These are phyloP conservation scores for Phytophthora pinifolia DNA, from an alignment of 352 stramenopile species.

Conservation along the genomic window DNA sequence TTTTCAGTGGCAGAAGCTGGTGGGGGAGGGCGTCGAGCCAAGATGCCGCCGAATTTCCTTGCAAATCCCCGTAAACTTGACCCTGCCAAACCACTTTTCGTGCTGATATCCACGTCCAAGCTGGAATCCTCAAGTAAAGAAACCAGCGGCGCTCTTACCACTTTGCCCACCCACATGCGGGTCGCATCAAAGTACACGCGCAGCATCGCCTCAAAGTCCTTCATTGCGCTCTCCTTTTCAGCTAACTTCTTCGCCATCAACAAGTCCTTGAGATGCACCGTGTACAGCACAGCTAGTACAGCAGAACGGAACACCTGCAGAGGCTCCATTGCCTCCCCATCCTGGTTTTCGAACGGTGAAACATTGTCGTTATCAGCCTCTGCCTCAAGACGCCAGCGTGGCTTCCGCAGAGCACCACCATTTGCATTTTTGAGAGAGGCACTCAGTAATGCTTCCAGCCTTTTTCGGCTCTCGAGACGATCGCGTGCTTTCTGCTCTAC, in stretches of 20 bases:
- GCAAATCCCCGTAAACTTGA: conserved; percentile 40
- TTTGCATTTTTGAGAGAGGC: conserved; percentile 26
- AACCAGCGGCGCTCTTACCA: conserved; percentile 43
- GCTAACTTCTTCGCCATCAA: conserved; percentile 38
- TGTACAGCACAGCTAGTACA: conserved; percentile 29
- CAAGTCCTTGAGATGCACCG: conserved; percentile 31
- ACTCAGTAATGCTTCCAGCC: conserved; percentile 40
- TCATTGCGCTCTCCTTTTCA: conserved; percentile 36
- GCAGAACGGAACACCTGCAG: conserved; percentile 49
- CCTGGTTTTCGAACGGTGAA: conserved; percentile 24
- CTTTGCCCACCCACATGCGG: conserved; percentile 55
- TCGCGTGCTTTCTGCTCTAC: conserved; percentile 33
- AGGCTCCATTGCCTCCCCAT: conserved; percentile 26
- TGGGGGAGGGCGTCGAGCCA: conserved; percentile 25
- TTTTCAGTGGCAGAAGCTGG: background rate
- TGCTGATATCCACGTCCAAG: conserved; percentile 51
- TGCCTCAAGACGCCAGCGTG: conserved; percentile 50
- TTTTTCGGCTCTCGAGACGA: conserved; percentile 44
- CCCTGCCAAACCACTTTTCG: conserved; percentile 19
- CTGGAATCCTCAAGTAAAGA: conserved; percentile 55
- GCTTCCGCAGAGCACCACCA: conserved; percentile 29
- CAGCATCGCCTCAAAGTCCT: conserved; percentile 70
- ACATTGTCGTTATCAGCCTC: conserved; percentile 37
- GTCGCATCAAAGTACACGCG: conserved; percentile 69
- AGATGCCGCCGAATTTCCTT: conserved; percentile 48